Evolutionary conservation across 2,329 filamentous ascomycete species (phyloP).

Genomic region (Monosporascus sp.): DNA sequence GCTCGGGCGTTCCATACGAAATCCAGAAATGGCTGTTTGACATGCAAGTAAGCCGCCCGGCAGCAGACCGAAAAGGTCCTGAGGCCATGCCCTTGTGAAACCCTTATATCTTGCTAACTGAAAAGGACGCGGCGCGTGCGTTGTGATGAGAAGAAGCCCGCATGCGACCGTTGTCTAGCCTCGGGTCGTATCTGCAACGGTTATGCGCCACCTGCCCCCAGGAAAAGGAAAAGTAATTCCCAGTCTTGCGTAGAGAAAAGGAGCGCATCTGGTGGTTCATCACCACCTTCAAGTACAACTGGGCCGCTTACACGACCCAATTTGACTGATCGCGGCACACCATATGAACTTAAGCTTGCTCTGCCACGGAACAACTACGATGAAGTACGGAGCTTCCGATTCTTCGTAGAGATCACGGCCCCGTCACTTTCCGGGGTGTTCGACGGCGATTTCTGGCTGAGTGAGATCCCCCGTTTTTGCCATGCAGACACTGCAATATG

Average conservation of each 20-base stretch:
- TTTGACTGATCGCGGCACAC: neutral
- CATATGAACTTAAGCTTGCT: neutral
- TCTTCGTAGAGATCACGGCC: slow-evolving; percentile 10
- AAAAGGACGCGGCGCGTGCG: slow-evolving; percentile 6
- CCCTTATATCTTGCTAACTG: neutral
- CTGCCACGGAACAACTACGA: slow-evolving; percentile 1
- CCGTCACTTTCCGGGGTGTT: slow-evolving; percentile 12
- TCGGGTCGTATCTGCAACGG: slow-evolving; percentile 10
- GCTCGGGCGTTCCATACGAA: slow-evolving; percentile 1
- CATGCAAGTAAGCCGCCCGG: slow-evolving; percentile 9
- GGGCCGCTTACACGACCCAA: neutral
- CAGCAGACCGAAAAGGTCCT: neutral
- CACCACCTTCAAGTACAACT: neutral
- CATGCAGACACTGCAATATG: slow-evolving; percentile 13
- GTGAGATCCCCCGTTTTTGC: slow-evolving; percentile 8
- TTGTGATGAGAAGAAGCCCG: slow-evolving; percentile 12
- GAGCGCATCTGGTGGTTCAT: neutral
- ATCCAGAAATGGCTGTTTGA: slow-evolving; percentile 11
- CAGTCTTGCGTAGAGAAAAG: neutral
- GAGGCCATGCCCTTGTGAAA: neutral
- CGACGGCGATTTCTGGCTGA: slow-evolving; percentile 15
- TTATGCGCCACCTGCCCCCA: neutral
- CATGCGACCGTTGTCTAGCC: slow-evolving; percentile 8
- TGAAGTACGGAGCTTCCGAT: slow-evolving; percentile 10
- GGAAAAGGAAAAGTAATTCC: neutral